phyloP scores from a whole-genome alignment of 1,284 basidiomycete species.

The Spongiforma sp. region DNA sequence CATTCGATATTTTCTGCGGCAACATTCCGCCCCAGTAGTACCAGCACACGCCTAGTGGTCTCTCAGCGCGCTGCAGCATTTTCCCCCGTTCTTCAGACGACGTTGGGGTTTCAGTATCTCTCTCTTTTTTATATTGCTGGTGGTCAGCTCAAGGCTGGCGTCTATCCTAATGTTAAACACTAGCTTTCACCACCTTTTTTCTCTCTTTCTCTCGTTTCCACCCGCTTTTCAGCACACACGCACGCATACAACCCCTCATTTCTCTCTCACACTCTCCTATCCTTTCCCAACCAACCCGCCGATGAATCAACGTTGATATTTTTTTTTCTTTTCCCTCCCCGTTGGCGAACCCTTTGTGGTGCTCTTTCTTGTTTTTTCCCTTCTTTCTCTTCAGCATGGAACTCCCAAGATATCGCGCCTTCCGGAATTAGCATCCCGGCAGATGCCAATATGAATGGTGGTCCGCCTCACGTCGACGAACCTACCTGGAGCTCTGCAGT shows the following conservation, averaged over 20 bases:
- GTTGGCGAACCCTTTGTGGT: constrained; percentile 21
- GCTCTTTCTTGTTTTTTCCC: constrained; percentile 8
- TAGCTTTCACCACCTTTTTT: constrained; percentile 20
- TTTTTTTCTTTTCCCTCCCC: constrained; percentile 30
- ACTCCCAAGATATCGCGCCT: constrained; percentile 77
- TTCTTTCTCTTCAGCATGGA: constrained; percentile 62
- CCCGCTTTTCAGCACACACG: constrained; percentile 11
- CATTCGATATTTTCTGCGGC: constrained; percentile 45
- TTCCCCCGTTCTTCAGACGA: constrained; percentile 25
- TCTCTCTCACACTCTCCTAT: constrained; percentile 22
- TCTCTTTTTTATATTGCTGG: constrained; percentile 22
- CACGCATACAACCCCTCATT: constrained; percentile 4
- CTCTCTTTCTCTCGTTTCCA: constrained; percentile 7
- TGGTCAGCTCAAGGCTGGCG: constrained; percentile 39
- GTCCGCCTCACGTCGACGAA: constrained; percentile 47
- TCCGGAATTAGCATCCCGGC: constrained; percentile 74
- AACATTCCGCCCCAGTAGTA: constrained; percentile 44
- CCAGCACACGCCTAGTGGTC: constrained; percentile 36
- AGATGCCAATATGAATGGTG: constrained; percentile 55
- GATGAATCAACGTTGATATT: constrained; percentile 39
- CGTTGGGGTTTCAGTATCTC: constrained; percentile 27
- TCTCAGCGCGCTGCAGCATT: constrained; percentile 33
- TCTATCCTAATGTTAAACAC: constrained; percentile 18
- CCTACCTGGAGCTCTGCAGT: constrained; percentile 46
- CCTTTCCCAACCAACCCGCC: constrained; percentile 33